Percentiles rank a stretch among this genome's conserved stretches.
Conservation (phyloP, 345 rosid genomes). For the Syzygium jambos region DNA sequence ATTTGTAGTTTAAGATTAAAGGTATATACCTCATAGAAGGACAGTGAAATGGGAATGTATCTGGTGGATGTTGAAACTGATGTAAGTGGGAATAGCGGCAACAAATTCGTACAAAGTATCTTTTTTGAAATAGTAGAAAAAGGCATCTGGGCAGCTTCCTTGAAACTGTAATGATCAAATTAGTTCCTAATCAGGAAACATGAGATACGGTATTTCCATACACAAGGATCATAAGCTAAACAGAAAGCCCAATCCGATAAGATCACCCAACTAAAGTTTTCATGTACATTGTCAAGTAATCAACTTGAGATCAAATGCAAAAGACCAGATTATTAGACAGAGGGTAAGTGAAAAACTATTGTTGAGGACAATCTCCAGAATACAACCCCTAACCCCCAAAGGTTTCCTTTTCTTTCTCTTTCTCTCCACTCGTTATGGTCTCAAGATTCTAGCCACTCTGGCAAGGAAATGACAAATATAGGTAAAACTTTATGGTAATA, state of each 20-base stretch:
- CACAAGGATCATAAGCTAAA: neutral
- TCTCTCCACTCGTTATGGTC: neutral
- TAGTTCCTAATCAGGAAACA: neutral
- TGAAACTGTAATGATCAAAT: constrained; percentile 40
- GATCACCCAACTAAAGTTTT: neutral
- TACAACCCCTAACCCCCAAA: too few relatives aligned
- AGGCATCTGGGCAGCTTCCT: constrained; percentile 78
- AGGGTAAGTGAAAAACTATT: too few relatives aligned
- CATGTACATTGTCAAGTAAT: too few relatives aligned
- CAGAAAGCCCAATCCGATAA: neutral
- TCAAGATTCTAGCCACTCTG: too few relatives aligned
- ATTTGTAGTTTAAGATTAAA: neutral
- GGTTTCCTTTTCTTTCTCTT: neutral
- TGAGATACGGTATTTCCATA: neutral
- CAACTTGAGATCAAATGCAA: too few relatives aligned
- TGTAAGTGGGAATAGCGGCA: constrained; percentile 29
- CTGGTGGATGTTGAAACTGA: constrained; percentile 22
- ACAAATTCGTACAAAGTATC: constrained; percentile 49
- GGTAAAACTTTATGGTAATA: neutral
- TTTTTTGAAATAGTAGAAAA: constrained; percentile 58
- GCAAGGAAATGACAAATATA: neutral
- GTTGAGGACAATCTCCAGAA: too few relatives aligned
- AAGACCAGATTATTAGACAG: too few relatives aligned
- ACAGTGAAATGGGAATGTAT: constrained; percentile 57
- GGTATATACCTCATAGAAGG: constrained; percentile 57